A percentile compares a stretch with the other conserved stretches of the same genome.
Evolutionary conservation across 2,329 filamentous ascomycete species (phyloP).

Genomic region (Macrophomina phaseolina): DNA sequence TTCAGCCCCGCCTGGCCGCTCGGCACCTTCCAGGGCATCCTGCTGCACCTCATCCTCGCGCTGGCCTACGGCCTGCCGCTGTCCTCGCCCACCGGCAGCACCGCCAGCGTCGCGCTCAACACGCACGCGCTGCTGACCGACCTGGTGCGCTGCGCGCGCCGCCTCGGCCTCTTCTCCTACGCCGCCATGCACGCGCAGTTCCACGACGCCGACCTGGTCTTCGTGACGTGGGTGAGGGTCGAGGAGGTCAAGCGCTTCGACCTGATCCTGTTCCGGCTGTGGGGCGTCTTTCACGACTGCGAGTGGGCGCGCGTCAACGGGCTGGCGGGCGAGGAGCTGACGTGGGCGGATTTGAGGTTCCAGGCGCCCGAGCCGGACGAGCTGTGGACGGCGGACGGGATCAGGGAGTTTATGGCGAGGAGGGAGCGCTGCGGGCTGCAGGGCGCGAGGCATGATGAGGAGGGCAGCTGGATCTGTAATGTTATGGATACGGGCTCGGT

Average conservation of each 20-base stretch:
- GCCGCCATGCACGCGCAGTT: slow-evolving; percentile 1
- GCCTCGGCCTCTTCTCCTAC: slow-evolving; percentile 9
- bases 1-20: slow-evolving; percentile 5
- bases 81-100: neutral
- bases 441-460: slow-evolving; percentile 1
- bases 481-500: neutral
- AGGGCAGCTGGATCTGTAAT: slow-evolving; percentile 11
- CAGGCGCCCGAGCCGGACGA: slow-evolving; percentile 14
- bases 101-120: neutral
- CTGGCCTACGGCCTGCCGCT: neutral
- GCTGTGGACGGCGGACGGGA: slow-evolving; percentile 18
- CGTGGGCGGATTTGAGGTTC: slow-evolving; percentile 11
- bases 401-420: slow-evolving; percentile 18
- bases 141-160: slow-evolving; percentile 4
- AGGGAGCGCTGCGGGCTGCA: slow-evolving; percentile 8
- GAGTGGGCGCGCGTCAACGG: neutral
- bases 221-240: slow-evolving; percentile 5
- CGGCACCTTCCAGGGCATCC: slow-evolving; percentile 20
- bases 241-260: slow-evolving; percentile 24
- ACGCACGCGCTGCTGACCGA: neutral
- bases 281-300: neutral
- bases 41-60: slow-evolving; percentile 20
- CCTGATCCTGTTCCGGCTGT: neutral
- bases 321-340: neutral
- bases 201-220: neutral